Evolutionary conservation across 164 flowering plant species (phyloP).

Genomic region (Chimonanthus praecox): DNA sequence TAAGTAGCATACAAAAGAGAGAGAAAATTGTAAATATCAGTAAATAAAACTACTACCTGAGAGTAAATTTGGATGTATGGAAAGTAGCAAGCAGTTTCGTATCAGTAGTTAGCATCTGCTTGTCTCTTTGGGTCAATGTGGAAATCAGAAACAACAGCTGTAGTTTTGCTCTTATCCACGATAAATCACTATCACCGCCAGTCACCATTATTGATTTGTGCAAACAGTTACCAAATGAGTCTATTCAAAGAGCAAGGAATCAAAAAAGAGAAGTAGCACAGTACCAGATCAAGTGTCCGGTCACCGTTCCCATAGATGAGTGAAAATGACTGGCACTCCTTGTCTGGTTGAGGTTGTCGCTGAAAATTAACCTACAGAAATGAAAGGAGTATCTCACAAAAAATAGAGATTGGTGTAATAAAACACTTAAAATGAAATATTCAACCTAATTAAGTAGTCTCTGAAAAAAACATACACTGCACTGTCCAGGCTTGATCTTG

Average conservation of each 20-base stretch:
- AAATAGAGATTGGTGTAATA: background rate
- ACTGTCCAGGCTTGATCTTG: conserved; percentile 45
- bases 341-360: conserved; percentile 46
- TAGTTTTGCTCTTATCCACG: background rate
- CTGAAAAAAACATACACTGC: conserved; percentile 30
- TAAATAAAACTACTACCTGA: background rate
- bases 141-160: background rate
- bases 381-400: background rate
- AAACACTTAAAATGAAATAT: conserved; percentile 3
- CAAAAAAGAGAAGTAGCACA: background rate
- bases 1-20: conserved; percentile 10
- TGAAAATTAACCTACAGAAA: conserved; percentile 35
- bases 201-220: background rate
- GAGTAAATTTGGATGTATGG: background rate
- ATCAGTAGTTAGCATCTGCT: background rate
- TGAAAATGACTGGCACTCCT: conserved; percentile 50
- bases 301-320: conserved; percentile 47
- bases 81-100: background rate
- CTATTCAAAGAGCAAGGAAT: background rate
- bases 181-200: background rate
- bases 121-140: background rate
- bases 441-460: background rate
- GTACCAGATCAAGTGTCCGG: conserved; percentile 59
- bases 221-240: background rate
- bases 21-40: background rate